Conservation (phyloP, 2,329 filamentous ascomycete species). For the Aspergillus floridensis region DNA sequence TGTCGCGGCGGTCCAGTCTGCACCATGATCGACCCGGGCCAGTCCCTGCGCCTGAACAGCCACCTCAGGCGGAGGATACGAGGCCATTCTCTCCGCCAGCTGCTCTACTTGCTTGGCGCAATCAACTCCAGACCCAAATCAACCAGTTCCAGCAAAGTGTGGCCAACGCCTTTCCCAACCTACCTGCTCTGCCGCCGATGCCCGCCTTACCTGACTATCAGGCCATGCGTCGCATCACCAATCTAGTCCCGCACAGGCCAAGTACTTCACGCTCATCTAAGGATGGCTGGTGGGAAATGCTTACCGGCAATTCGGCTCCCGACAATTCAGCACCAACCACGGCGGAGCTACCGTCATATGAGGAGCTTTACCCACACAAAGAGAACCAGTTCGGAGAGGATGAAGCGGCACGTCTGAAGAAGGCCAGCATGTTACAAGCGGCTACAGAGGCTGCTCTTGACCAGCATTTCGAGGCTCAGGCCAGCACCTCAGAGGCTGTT, state of each 20-base stretch:
- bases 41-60: slow-evolving; percentile 25
- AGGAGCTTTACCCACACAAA: slow-evolving; percentile 67
- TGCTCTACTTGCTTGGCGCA: slow-evolving; percentile 67
- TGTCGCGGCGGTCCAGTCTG: slow-evolving; percentile 38
- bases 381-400: slow-evolving; percentile 28
- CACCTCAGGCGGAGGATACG: slow-evolving; percentile 25
- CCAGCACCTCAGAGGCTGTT: slow-evolving; percentile 21
- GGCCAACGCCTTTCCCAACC: slow-evolving; percentile 63
- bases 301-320: slow-evolving; percentile 49
- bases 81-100: slow-evolving; percentile 53
- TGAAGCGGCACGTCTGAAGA: slow-evolving; percentile 42
- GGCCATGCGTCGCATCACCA: slow-evolving; percentile 68
- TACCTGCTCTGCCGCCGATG: slow-evolving; percentile 59
- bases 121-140: slow-evolving; percentile 70
- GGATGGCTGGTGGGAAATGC: slow-evolving; percentile 65
- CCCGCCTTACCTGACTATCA: slow-evolving; percentile 70
- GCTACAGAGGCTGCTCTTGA: slow-evolving; percentile 46
- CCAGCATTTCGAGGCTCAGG: slow-evolving; percentile 43
- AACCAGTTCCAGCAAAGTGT: slow-evolving; percentile 74
- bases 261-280: slow-evolving; percentile 44
- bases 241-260: slow-evolving; percentile 67
- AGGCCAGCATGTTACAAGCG: slow-evolving; percentile 42
- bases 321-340: slow-evolving; percentile 36
- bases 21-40: slow-evolving; percentile 32
- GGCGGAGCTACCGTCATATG: slow-evolving; percentile 69